Evolutionary conservation across 768 basidiomycete species (phyloP).

Genomic region (Auriculariales sp.): DNA sequence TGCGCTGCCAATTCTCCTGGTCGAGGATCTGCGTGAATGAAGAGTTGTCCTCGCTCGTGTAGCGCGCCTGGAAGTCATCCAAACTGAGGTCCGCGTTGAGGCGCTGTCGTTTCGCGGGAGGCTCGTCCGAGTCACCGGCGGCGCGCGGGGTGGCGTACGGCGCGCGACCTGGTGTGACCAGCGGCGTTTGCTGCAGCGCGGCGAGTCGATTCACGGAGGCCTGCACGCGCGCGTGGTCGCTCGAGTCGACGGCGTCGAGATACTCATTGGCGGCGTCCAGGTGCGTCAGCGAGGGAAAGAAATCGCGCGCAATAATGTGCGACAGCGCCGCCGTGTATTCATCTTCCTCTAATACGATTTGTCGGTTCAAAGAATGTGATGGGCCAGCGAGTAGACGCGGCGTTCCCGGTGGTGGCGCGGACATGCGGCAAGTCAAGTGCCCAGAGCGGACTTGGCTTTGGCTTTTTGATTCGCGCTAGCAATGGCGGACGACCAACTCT

Average conservation of each 20-base stretch:
- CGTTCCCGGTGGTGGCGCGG: too few relatives aligned
- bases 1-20: constrained; percentile 71
- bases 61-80: constrained; percentile 78
- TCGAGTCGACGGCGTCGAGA: constrained; percentile 61
- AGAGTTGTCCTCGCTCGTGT: constrained; percentile 95
- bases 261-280: constrained; percentile 81
- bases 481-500: not conserved
- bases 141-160: constrained; percentile 7
- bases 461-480: too few relatives aligned
- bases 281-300: constrained; percentile 88
- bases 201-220: constrained; percentile 64
- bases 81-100: constrained; percentile 52
- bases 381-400: constrained; percentile 1
- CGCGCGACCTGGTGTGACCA: constrained; percentile 43
- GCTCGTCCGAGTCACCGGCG: constrained; percentile 22
- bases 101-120: constrained; percentile 38
- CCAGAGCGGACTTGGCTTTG: too few relatives aligned
- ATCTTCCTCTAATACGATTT: constrained; percentile 75
- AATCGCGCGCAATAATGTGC: constrained; percentile 89
- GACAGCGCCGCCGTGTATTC: constrained; percentile 86
- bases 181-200: constrained; percentile 41
- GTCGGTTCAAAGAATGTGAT: constrained; percentile 53
- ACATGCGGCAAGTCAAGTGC: too few relatives aligned
- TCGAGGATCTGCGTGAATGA: constrained; percentile 89
- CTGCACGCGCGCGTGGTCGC: constrained; percentile 63